phyloP scores from a whole-genome alignment of 345 rosid species.

The Isatis tinctoria region DNA sequence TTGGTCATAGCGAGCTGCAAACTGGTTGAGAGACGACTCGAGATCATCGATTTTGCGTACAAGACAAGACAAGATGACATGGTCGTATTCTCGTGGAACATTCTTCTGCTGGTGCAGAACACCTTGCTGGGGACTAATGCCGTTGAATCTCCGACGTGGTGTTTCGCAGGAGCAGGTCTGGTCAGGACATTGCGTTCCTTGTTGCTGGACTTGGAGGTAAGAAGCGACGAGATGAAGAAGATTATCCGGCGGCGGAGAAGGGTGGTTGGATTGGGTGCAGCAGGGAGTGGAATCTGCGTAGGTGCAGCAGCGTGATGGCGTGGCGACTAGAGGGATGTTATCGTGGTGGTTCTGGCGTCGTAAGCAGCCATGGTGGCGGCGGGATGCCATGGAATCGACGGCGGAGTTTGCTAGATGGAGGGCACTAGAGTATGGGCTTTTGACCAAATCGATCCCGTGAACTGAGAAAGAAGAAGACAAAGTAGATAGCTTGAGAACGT shows the following conservation, averaged over 20 bases:
- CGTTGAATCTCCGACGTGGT: not conserved
- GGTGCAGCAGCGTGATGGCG: conserved; percentile 32
- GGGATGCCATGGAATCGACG: conserved; percentile 47
- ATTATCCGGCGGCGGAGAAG: conserved; percentile 35
- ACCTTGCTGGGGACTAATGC: not conserved
- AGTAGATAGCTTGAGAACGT: not conserved
- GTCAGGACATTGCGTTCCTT: conserved; percentile 18
- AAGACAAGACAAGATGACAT: conserved; percentile 42
- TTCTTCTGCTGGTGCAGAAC: not conserved
- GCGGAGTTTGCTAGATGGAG: not conserved
- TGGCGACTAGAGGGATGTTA: conserved; percentile 13
- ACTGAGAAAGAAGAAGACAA: not conserved
- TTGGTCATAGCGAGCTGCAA: conserved; percentile 25
- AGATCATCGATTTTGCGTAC: conserved; percentile 51
- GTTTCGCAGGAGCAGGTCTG: conserved; percentile 18
- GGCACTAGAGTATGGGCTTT: not conserved
- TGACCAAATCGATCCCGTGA: conserved; percentile 17
- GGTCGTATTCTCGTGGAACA: conserved; percentile 25
- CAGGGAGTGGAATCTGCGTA: conserved; percentile 20
- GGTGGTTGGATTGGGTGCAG: conserved; percentile 28
- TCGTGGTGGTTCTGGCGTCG: conserved; percentile 19
- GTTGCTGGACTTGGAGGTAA: conserved; percentile 44
- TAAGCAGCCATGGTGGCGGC: conserved; percentile 34
- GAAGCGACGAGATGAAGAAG: conserved; percentile 50
- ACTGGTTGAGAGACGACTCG: conserved; percentile 42